A percentile compares a stretch with the other conserved stretches of the same genome.
These are phyloP conservation scores for Fusarium sambucinum DNA, from an alignment of 2,329 filamentous ascomycete genomes.

Conservation along the genomic window DNA sequence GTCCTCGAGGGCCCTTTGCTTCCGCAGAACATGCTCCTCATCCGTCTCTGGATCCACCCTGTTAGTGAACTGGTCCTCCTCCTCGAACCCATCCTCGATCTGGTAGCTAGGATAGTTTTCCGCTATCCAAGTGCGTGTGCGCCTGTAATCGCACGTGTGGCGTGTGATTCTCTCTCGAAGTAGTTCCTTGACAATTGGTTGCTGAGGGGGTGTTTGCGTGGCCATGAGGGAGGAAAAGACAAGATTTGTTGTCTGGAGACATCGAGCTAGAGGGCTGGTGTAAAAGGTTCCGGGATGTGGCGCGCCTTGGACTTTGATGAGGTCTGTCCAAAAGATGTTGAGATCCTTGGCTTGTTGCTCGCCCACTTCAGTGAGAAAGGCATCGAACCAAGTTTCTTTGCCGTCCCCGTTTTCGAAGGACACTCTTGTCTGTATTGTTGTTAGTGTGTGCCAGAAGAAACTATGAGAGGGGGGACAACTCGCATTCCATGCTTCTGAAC, in stretches of 20 bases:
- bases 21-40: conserved; percentile 59
- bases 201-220: conserved; percentile 56
- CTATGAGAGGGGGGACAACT: conserved; percentile 14
- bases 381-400: conserved; percentile 56
- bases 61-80: conserved; percentile 67
- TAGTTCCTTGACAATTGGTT: conserved; percentile 67
- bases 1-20: conserved; percentile 59
- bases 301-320: conserved; percentile 60
- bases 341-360: conserved; percentile 65
- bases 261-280: conserved; percentile 69
- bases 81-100: conserved; percentile 67
- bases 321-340: conserved; percentile 63
- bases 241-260: conserved; percentile 66
- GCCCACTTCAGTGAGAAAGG: conserved; percentile 65
- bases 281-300: conserved; percentile 67
- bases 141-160: conserved; percentile 72
- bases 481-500: conserved; percentile 68
- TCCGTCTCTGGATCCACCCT: conserved; percentile 62
- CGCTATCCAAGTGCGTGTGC: conserved; percentile 61
- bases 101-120: conserved; percentile 62
- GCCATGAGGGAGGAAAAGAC: conserved; percentile 60
- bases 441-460: neutral
- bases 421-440: conserved; percentile 49
- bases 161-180: conserved; percentile 70
- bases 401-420: conserved; percentile 56